Base-by-base conservation (phyloP, 176 grass and related monocot genomes). In the Calamus simplicifolius region DNA sequence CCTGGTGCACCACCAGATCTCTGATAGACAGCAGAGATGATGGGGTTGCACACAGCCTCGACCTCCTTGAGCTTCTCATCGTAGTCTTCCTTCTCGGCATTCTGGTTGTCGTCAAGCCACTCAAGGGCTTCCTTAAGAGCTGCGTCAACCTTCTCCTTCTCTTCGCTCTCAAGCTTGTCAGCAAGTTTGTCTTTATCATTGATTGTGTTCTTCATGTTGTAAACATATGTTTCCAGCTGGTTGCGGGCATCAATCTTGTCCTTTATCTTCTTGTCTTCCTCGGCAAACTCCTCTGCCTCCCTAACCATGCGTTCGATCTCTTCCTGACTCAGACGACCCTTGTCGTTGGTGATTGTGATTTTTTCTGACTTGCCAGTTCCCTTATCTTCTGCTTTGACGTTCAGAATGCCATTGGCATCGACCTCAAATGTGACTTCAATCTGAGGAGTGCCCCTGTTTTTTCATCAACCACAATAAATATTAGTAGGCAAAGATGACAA, bases 381-480 rank as follows among this genome's bases (percentile, higher is more conserved):
- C 52, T 73, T 78, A 31, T 83, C 74, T 66, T 26, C 62, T 25
- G 74, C 80, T 28, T 64, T 58, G n/a, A 82, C 64, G 1, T 69
- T 67, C 0, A 81, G 70, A 56, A 75, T 81, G 18, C 78, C 78
- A 51, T 81, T 77, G 4, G 61, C 79, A 23, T 82, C 79, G 5
- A 78, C 29, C 60, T 74, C 63, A 16, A 83, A 64, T 0, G 56
- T 64, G 18, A 83, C 68, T 61, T 73, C 57, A 16, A 83, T 78
- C 31, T 78, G 74, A 8, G 74, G 63, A 10, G 43, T 61, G 19
- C 69, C 78, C 61, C 78, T 58, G 38, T 57, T 70, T 69, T 21
- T 30, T 3, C 65, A 55, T 21, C 35, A 64, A 16, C 38, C 31
- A 43, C 17, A 62, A 12, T 4, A 62, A 2, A 13, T 17, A n/a